Conservation (phyloP, 2,329 filamentous ascomycete species). For the Arachnomyces sp. region DNA sequence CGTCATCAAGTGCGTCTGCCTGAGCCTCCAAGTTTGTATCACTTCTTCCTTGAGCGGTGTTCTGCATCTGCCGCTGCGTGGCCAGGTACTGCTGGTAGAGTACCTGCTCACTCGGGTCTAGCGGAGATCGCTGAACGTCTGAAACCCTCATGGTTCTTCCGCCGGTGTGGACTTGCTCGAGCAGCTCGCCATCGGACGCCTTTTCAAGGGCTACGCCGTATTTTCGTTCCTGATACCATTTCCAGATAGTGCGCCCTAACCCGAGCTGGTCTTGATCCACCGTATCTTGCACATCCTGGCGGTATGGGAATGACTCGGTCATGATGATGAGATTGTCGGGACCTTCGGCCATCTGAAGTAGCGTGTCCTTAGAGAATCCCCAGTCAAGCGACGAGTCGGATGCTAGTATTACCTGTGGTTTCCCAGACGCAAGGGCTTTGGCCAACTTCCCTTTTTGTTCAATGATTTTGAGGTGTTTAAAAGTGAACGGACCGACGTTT, state of each 20-base stretch:
- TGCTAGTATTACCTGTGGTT: slow-evolving; percentile 71
- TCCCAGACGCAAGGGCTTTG: slow-evolving; percentile 51
- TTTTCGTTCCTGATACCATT: slow-evolving; percentile 64
- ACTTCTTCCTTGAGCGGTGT: slow-evolving; percentile 64
- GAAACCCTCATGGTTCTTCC: slow-evolving; percentile 55
- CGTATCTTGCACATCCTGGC: slow-evolving; percentile 15
- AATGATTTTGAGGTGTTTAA: slow-evolving; percentile 73
- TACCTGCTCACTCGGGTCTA: slow-evolving; percentile 68
- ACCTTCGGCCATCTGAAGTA: slow-evolving; percentile 67
- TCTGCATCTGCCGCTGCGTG: slow-evolving; percentile 78
- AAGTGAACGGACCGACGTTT: slow-evolving; percentile 71
- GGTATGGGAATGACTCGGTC: slow-evolving; percentile 57
- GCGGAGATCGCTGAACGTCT: slow-evolving; percentile 55
- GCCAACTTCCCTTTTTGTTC: slow-evolving; percentile 76
- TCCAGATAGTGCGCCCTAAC: slow-evolving; percentile 69
- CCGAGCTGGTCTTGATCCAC: slow-evolving; percentile 39
- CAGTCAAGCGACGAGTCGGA: slow-evolving; percentile 87
- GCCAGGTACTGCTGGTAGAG: slow-evolving; percentile 90
- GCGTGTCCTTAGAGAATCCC: slow-evolving; percentile 81
- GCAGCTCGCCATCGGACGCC: slow-evolving; percentile 46
- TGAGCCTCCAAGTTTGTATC: slow-evolving; percentile 65
- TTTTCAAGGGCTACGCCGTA: slow-evolving; percentile 57
- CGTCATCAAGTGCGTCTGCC: slow-evolving; percentile 64
- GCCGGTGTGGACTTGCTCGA: slow-evolving; percentile 61
- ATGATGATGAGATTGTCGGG: slow-evolving; percentile 77